Base-by-base conservation (phyloP, 2,329 filamentous ascomycete genomes). In the Cryphonectria japonica region DNA sequence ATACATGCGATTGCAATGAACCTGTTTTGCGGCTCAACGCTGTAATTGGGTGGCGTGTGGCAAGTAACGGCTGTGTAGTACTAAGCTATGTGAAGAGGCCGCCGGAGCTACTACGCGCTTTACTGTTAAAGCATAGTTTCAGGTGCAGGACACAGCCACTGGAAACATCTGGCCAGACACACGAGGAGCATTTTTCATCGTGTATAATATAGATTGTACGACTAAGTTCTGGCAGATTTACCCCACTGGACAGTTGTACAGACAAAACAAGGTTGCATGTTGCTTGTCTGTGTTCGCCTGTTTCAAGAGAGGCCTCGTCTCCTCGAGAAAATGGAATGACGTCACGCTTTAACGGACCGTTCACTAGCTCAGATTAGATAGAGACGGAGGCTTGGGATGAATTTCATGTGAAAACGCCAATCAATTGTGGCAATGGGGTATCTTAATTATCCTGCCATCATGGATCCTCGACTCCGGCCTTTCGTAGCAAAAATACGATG, bases 11-110 rank as follows among this genome's bases (percentile, higher is more conserved):
- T 26, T 63, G n/a, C 19, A 63, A 34, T 39, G 59, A 61, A 16
- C 26, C 63, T 64, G 50, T 32, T 52, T 14, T 69, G 68, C 67
- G 43, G 63, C 41, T 73, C 7, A n/a, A 39, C 46, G 54, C 66
- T n/a, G 41, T 61, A 70, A 61, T 67, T 60, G 39, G 39, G 67
- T 71, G 71, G 64, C 54, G 71, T 64, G 71, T 69, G 69, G 69
- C 69, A 60, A 66, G 61, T 69, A 43, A 67, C 68, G 69, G 69
- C 66, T 67, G 61, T 67, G 68, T 59, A 3, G 8, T 52, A 52
- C 19, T n/a, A 9, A 9, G 22, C 34, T 22, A 14, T 54, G n/a
- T 2, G 5, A 50, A 61, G 66, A 67, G 66, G 66, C 66, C 52
- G 66, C 54, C 66, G 46, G 22, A 7, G 46, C 43, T 46, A 16